A percentile compares a stretch with the other conserved stretches of the same genome.
These are phyloP conservation scores for Blastomyces parvus DNA, from an alignment of 2,329 filamentous ascomycete species.

Conservation along the genomic window DNA sequence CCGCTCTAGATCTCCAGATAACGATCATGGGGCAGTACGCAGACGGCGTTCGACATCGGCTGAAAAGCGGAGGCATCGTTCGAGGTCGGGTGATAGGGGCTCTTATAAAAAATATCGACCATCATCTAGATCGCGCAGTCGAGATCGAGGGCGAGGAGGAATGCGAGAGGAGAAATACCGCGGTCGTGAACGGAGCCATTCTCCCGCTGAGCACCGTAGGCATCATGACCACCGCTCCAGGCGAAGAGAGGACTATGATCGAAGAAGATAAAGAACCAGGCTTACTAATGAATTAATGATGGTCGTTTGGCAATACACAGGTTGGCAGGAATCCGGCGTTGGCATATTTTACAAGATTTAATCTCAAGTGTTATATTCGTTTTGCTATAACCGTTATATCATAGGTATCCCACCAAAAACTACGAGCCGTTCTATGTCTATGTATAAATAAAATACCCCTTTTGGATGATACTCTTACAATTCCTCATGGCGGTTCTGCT, in stretches of 20 bases:
- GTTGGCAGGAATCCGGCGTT: neutral
- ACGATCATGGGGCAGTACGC: neutral
- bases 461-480: conserved; percentile 28
- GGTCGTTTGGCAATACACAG: neutral
- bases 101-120: conserved; percentile 20
- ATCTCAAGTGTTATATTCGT: neutral
- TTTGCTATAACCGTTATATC: neutral
- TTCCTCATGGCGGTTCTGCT: conserved; percentile 38
- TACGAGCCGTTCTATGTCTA: neutral
- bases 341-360: neutral
- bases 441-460: conserved; percentile 11
- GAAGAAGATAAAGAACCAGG: conserved; percentile 6
- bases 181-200: conserved; percentile 20
- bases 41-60: conserved; percentile 13
- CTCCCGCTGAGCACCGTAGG: conserved; percentile 19
- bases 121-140: conserved; percentile 24
- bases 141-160: conserved; percentile 21
- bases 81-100: conserved; percentile 20
- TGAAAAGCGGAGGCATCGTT: conserved; percentile 12
- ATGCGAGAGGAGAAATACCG: conserved; percentile 19
- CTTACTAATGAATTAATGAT: conserved; percentile 10
- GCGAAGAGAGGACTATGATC: conserved; percentile 22
- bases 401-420: conserved; percentile 5
- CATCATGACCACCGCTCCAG: conserved; percentile 22
- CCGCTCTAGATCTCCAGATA: conserved; percentile 15